Evolutionary conservation across 2,329 filamentous ascomycete species (phyloP).

Genomic region (Colletotrichum sp.): DNA sequence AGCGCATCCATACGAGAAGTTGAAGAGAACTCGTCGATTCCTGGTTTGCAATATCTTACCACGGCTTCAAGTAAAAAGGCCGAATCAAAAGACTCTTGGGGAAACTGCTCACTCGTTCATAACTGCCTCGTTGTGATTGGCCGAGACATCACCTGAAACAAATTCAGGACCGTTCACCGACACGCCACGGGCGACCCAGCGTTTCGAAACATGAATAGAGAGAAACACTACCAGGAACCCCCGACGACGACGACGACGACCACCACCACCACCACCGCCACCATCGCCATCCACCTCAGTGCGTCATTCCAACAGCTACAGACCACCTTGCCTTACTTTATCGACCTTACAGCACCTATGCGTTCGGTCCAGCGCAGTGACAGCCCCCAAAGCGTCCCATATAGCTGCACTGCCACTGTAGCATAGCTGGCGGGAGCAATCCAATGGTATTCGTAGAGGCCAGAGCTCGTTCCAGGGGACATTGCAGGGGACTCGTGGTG

Average conservation of each 20-base stretch:
- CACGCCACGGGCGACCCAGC: constrained; percentile 11
- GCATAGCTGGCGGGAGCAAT: not conserved
- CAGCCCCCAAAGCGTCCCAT: not conserved
- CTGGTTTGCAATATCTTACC: not conserved
- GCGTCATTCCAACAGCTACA: no score
- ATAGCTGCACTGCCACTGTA: not conserved
- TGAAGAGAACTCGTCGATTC: not conserved
- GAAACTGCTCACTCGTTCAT: not conserved
- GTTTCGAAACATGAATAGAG: constrained; percentile 19
- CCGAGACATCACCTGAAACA: constrained; percentile 21
- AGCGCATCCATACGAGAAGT: not conserved
- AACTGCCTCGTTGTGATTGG: constrained; percentile 3
- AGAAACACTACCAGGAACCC: not conserved
- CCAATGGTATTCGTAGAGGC: not conserved
- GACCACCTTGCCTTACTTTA: no score
- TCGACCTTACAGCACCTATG: no score
- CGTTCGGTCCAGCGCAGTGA: not conserved
- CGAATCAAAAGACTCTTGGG: not conserved
- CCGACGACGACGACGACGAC: not conserved
- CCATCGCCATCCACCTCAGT: no score
- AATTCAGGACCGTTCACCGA: constrained; percentile 24
- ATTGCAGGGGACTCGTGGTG: not conserved
- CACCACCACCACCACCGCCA: not conserved
- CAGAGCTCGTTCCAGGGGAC: not conserved
- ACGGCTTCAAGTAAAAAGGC: constrained; percentile 1